Evolutionary conservation across 257 asterid genomes (phyloP).

Genomic region (Apocynum venetum): DNA sequence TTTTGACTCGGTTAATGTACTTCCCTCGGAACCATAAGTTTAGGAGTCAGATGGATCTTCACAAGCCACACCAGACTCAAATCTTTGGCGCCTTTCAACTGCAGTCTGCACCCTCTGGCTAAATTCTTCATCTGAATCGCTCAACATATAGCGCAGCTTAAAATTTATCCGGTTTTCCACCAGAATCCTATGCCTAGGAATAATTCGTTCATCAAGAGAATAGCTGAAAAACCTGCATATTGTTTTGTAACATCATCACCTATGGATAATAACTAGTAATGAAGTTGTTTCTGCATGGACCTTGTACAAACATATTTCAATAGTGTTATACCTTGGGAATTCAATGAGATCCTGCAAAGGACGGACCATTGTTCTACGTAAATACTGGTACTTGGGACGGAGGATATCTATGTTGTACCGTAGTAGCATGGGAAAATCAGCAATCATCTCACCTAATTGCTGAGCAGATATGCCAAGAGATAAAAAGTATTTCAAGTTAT

Average conservation of each 20-base stretch:
- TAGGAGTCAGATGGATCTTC: conserved; percentile 24
- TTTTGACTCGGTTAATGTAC: not conserved
- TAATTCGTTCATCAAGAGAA: conserved; percentile 74
- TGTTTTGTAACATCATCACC: not conserved
- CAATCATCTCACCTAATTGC: conserved; percentile 66
- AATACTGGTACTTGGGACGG: conserved; percentile 84
- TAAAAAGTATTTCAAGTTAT: conserved; percentile 68
- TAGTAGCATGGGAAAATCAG: conserved; percentile 82
- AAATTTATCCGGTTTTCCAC: conserved; percentile 70
- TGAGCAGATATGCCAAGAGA: conserved; percentile 77
- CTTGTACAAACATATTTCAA: not conserved
- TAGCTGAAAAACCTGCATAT: conserved; percentile 85
- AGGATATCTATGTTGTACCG: conserved; percentile 73
- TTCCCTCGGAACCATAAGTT: conserved; percentile 2
- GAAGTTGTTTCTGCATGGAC: not conserved
- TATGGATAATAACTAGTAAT: not conserved
- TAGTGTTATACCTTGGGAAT: conserved; percentile 68
- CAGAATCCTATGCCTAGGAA: conserved; percentile 71
- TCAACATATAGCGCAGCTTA: conserved; percentile 76
- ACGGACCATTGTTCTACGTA: conserved; percentile 79
- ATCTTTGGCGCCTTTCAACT: conserved; percentile 60
- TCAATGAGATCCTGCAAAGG: conserved; percentile 77
- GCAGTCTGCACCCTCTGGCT: conserved; percentile 48
- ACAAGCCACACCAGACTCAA: conserved; percentile 44
- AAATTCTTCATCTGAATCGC: conserved; percentile 70